Base-by-base conservation (phyloP, 495 filamentous ascomycete species). In the Margaritispora aquatica region DNA sequence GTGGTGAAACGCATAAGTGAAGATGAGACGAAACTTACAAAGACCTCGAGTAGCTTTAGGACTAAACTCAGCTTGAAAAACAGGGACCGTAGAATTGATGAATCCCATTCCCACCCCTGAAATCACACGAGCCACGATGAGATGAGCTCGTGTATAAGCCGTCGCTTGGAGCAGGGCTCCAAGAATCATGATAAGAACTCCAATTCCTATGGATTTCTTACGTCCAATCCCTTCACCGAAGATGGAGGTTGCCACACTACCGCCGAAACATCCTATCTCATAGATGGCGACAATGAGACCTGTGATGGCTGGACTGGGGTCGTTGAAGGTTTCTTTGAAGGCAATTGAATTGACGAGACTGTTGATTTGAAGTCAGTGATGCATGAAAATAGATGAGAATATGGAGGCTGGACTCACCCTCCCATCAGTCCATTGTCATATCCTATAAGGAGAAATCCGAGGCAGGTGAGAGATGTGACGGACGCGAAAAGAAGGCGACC, bases 191-290 rank as follows among this genome's bases (percentile, higher is more conserved):
- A 90, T 82, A 13, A 75, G 63, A 2, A 83, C 84, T 15, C 88
- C 86, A 17, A 83, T 60, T 54, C 88, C 83, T 66, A 90, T 88
- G 21, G 84, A 87, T 63, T 78, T 80, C 63, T 80, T 81, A 10
- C 88, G 81, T 23, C 88, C 88, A n/a, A 90, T 80, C 7, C 75
- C 70, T 63, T 88, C 81, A 55, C 84, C 84, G 52, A 87, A 70
- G 63, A 79, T 80, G 54, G 86, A 82, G 7, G 76, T 80, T 21
- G 82, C 63, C 54, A 90, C 75, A 3, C 86, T 81, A 23, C 89
- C 88, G 52, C 83, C 66, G 71, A 92, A 89, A 70, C 87, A 91
- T 13, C 88, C 88, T n/a, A 90, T 61, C 52, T 71, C 66, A 41
- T 68, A 71, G 22, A 72, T 73, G 26, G 71, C 65, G 2, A 70